Percentiles rank a stretch among this genome's conserved stretches.
Conservation (phyloP, 2,329 filamentous ascomycete genomes). For the Helotiales sp. region DNA sequence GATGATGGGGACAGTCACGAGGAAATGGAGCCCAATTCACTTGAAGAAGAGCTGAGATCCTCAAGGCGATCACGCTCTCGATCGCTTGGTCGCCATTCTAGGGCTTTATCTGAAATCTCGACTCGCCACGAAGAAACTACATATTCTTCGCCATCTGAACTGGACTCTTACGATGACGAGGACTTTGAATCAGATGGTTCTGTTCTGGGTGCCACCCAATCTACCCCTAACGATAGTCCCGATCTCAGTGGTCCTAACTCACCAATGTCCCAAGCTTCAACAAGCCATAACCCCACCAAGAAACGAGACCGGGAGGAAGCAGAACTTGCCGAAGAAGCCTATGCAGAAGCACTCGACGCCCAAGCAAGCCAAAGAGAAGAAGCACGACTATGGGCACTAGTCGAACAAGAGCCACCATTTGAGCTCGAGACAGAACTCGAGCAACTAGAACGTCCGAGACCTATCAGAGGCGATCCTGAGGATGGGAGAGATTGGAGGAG, state of each 20-base stretch:
- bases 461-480: not conserved
- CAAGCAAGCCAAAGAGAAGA: slow-evolving; percentile 30
- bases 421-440: slow-evolving; percentile 21
- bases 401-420: slow-evolving; percentile 30
- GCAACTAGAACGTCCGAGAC: slow-evolving; percentile 6
- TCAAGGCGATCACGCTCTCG: slow-evolving; percentile 23
- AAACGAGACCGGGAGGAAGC: not conserved
- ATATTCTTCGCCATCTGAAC: not conserved
- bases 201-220: not conserved
- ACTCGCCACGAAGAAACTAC: not conserved
- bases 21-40: slow-evolving; percentile 13
- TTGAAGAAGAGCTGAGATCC: not conserved
- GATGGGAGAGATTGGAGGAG: slow-evolving; percentile 30
- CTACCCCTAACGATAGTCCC: not conserved
- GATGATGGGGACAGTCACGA: slow-evolving; percentile 31
- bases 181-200: not conserved
- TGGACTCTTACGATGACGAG: not conserved
- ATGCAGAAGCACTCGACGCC: slow-evolving; percentile 31
- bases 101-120: not conserved
- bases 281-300: not conserved
- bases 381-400: slow-evolving; percentile 29
- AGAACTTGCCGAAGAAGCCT: slow-evolving; percentile 24
- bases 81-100: slow-evolving; percentile 27
- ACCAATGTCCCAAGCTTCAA: not conserved
- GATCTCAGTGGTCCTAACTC: not conserved